These are phyloP conservation scores for Exophiala viscosa DNA, from an alignment of 2,329 filamentous ascomycete species.

Conservation along the genomic window DNA sequence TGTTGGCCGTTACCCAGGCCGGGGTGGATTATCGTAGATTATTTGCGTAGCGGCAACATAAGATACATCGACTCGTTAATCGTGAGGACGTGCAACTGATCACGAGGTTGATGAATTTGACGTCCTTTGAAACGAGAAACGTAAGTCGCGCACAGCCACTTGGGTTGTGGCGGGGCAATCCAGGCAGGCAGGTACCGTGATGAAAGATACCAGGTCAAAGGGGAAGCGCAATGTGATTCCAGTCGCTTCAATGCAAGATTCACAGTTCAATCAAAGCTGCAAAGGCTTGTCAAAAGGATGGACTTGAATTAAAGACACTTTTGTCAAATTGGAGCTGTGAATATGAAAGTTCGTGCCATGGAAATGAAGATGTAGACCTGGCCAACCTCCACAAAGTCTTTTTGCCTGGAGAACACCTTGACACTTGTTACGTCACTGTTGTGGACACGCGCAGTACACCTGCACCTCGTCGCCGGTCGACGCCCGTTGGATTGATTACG, in stretches of 20 bases:
- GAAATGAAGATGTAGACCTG: neutral
- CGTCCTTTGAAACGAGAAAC: too few relatives aligned
- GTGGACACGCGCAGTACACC: neutral
- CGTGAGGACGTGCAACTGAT: neutral
- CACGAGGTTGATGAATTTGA: neutral
- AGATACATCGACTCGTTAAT: neutral
- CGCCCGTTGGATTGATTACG: neutral
- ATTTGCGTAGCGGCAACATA: constrained; percentile 9
- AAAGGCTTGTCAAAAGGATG: neutral
- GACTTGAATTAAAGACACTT: neutral
- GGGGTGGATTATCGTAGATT: constrained; percentile 36
- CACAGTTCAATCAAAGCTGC: neutral
- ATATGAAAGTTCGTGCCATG: neutral
- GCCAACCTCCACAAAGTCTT: neutral
- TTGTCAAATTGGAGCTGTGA: neutral
- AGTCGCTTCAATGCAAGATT: neutral
- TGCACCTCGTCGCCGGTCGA: neutral
- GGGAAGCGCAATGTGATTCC: neutral
- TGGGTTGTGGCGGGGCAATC: too few relatives aligned
- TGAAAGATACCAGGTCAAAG: neutral
- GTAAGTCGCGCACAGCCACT: too few relatives aligned
- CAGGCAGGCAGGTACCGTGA: too few relatives aligned
- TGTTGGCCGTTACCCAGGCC: constrained; percentile 69
- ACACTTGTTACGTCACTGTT: neutral
- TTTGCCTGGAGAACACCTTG: neutral